Conservation (phyloP, 306 rosid species). For the Cucurbita maxima region DNA sequence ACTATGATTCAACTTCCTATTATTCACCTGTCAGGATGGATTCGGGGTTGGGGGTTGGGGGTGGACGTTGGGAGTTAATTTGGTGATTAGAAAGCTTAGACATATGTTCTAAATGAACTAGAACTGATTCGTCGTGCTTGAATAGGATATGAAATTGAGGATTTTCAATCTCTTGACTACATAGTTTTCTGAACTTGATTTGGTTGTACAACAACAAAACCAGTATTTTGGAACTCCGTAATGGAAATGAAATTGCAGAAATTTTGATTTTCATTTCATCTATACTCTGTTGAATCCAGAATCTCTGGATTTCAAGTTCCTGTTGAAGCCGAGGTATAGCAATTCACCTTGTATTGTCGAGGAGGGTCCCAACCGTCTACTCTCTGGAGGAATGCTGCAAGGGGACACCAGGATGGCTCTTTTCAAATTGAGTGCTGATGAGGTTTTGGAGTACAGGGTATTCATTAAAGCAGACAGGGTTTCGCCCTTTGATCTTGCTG, state of each 20-base stretch:
- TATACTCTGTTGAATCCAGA: slow-evolving; percentile 31
- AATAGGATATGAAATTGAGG: background rate
- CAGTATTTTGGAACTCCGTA: background rate
- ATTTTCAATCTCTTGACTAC: background rate
- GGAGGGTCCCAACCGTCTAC: slow-evolving; percentile 81
- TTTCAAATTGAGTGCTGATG: slow-evolving; percentile 53
- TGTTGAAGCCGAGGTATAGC: slow-evolving; percentile 65
- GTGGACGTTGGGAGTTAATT: background rate
- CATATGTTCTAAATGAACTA: background rate
- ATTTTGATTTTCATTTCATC: background rate
- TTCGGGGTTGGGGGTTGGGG: background rate
- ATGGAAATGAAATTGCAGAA: background rate
- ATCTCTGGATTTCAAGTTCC: slow-evolving; percentile 87
- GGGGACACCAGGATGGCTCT: slow-evolving; percentile 78
- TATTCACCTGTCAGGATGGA: background rate
- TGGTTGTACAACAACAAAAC: background rate
- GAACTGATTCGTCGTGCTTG: too few relatives aligned
- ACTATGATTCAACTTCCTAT: background rate
- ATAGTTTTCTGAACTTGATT: background rate
- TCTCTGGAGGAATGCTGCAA: slow-evolving; percentile 69
- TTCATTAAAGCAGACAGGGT: slow-evolving; percentile 80
- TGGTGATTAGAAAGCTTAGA: background rate
- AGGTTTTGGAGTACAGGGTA: slow-evolving; percentile 65
- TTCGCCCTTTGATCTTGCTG: slow-evolving; percentile 96
- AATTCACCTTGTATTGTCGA: slow-evolving; percentile 60